Base-by-base conservation (phyloP, 1,284 basidiomycete species). In the Heterobasidion occidentale region DNA sequence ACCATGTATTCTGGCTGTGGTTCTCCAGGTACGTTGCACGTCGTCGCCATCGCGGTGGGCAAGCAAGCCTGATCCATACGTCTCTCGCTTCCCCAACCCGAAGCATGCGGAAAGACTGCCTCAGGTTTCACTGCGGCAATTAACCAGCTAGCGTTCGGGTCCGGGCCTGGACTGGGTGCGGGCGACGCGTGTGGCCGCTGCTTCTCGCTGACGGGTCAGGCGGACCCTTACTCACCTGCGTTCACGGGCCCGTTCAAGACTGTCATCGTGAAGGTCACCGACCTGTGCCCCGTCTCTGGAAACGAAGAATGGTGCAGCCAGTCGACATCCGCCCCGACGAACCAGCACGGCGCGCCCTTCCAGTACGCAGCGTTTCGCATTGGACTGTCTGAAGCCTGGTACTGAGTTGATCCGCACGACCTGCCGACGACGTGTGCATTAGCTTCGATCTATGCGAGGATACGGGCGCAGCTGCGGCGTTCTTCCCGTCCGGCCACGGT, bases 371-470 rank as follows among this genome's bases (percentile, higher is more conserved):
- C 19, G n/a, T 17, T 48, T 17, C 46, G 7, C 19, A 15, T 48
- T 11, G n/a, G 15, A 12, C 46, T n/a, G 11, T 48, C 15, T 36
- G 11, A 14, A 14, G 8, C 42, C 9, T 48, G 12, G 19, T 20
- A 36, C 12, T 7, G 7, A 33, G 42, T 33, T 36, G 9, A n/a
- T 6, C 12, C 27, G 14, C 7, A 14, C 19, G 7, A 9, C 33
- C 11, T 5, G 17, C 46, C n/a, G 19, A 7, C 44, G 42, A 52
- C 36, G 3, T 38, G 19, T 47, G 38, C 3, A 5, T 27, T 54
- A 81, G 79, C 65, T 84, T 84, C 63, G 81, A 84, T 64, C 75
- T 84, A 36, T 83, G 81, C 63, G 70, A 78, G 57, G 82, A 83
- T 61, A 79, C 78, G 11, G 80, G 81, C 50, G 79, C 77, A 34